Evolutionary conservation across 2,329 filamentous ascomycete species (phyloP), one percentile per base, ranked within the genome.

Genomic region (Epicoccum nigrum): DNA sequence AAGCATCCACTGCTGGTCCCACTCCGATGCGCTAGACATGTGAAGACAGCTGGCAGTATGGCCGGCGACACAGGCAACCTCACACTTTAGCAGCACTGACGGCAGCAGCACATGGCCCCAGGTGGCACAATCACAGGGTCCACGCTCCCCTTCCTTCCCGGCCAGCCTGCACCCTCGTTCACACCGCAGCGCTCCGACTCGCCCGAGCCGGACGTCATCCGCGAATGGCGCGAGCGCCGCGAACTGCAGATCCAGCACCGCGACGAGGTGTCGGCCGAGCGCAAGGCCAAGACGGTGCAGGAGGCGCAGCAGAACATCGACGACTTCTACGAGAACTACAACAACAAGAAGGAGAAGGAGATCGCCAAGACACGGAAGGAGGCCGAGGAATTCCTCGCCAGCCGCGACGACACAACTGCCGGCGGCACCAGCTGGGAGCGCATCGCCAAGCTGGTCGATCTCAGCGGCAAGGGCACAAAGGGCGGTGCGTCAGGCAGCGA

Each of bases 291-390:
- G 73, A 97, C 92, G 1, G 79, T 97, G 70, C 86, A 90, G 73
- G 91, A 94, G 64, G 94, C 94, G 9, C 91, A 92, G 70, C 84
- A 92, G 72, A 94, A 95, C 74, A 96, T 99, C 59, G 94, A 99
- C 73, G 94, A 97, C 74, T 99, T 97, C 78, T 99, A 99, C 81
- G 92, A 97, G 71, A 97, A 96, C 77, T 99, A 99, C 81, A 97
- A 97, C 80, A 87, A 88, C 75, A 96, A 97, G 80, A 93, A 94
- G 74, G 94, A 99, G 74, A 97, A 97, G 83, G 85, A 84, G 53
- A 88, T 97, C 62, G 82, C 88, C 17, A 90, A 96, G 79, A 94
- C 93, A 49, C 86, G 88, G 67, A 88, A 89, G 74, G 94, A 99
- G 65, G 94, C 93, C 6, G 93, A 97, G 69, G 86, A 96, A 70